Evolutionary conservation across 2,329 filamentous ascomycete genomes (phyloP).

Genomic region (Sclerotinia sclerotiorum): DNA sequence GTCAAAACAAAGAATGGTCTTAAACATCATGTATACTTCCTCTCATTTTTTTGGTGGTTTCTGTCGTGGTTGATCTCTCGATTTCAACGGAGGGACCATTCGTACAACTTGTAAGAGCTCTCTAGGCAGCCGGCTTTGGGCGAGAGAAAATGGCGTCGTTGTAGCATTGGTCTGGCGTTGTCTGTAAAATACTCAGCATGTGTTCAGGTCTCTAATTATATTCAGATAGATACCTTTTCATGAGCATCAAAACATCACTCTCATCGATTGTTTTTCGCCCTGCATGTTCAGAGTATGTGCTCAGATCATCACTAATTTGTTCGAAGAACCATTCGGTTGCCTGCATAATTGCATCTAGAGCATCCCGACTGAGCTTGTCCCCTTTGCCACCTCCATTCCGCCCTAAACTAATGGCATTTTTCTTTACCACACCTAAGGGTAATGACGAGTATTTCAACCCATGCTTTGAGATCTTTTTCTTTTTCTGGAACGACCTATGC

Average conservation of each 20-base stretch:
- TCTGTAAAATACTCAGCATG: constrained; percentile 51
- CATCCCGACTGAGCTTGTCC: constrained; percentile 69
- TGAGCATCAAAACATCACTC: constrained; percentile 75
- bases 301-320: constrained; percentile 77
- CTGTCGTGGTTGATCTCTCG: constrained; percentile 41
- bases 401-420: constrained; percentile 68
- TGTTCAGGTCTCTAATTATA: background rate
- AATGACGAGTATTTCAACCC: constrained; percentile 76
- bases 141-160: constrained; percentile 81
- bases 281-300: constrained; percentile 77
- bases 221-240: constrained; percentile 66
- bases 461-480: constrained; percentile 62
- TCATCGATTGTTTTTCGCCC: constrained; percentile 84
- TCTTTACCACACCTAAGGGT: constrained; percentile 71
- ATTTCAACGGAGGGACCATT: constrained; percentile 59
- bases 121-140: constrained; percentile 75
- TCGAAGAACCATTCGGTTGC: constrained; percentile 92
- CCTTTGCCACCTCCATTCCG: constrained; percentile 65
- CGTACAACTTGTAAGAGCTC: constrained; percentile 81
- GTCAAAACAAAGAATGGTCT: constrained; percentile 75
- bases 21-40: constrained; percentile 45
- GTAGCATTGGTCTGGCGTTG: constrained; percentile 72
- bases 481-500: constrained; percentile 34
- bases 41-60: constrained; percentile 37
- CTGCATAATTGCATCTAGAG: constrained; percentile 71